Evolutionary conservation across 1,284 basidiomycete genomes (phyloP).

Genomic region (Abortiporus biennis): DNA sequence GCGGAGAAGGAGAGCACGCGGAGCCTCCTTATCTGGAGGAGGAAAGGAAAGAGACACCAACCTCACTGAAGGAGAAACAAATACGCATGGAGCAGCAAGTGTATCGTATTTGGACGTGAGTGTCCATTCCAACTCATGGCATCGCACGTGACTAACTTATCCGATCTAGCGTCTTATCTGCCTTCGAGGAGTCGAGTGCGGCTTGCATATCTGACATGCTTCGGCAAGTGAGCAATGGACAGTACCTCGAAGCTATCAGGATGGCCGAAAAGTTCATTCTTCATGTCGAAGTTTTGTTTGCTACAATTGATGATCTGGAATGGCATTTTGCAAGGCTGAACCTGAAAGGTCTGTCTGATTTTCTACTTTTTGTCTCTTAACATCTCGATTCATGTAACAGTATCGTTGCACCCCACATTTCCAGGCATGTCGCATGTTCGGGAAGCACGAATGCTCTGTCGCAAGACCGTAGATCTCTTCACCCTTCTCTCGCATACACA

Average conservation of each 20-base stretch:
- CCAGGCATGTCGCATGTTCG: constrained; percentile 96
- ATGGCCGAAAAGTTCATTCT: constrained; percentile 99
- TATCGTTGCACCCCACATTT: neutral
- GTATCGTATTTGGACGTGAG: constrained; percentile 95
- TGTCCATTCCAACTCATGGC: constrained; percentile 10
- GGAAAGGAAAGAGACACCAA: constrained; percentile 75
- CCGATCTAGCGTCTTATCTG: constrained; percentile 74
- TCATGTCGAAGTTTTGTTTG: constrained; percentile 97
- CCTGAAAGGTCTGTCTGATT: constrained; percentile 68
- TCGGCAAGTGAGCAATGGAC: constrained; percentile 92
- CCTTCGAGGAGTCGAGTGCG: constrained; percentile 98
- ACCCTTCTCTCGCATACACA: constrained; percentile 96
- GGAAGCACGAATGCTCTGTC: constrained; percentile 97
- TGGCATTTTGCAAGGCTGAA: constrained; percentile 79
- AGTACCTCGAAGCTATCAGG: constrained; percentile 93
- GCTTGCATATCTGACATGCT: constrained; percentile 99
- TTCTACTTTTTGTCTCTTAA: neutral
- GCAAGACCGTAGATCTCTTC: constrained; percentile 98
- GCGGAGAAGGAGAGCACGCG: constrained; percentile 37
- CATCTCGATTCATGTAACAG: too few species aligned
- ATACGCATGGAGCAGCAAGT: constrained; percentile 96
- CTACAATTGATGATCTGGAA: constrained; percentile 95
- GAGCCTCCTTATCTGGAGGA: constrained; percentile 63
- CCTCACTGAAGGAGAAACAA: constrained; percentile 89
- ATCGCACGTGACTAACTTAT: neutral